Base-by-base conservation (phyloP, 2,329 filamentous ascomycete genomes). In the Fusarium sp. region DNA sequence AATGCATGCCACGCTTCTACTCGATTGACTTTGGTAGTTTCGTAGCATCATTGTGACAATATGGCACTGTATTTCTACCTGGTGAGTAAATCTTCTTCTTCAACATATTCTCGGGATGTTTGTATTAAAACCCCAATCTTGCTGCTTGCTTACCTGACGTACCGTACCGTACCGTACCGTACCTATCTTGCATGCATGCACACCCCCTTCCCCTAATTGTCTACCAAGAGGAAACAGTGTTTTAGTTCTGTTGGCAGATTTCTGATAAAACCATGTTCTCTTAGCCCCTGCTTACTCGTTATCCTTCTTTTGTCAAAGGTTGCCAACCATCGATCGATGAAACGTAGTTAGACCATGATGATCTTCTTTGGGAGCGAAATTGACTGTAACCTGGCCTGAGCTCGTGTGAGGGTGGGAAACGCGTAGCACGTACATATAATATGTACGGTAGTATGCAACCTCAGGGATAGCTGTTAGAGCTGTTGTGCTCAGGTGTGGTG, bases 401-500 rank as follows among this genome's bases (percentile, higher is more conserved):
- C 58, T 62, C 49, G 23, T 21, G 45, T 8, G 33, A 23, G 38
- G 44, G 15, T 15, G 13, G 33, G 21, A 33, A n/a, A 35, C 32
- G 27, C 21, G n/a, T 47, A 25, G 23, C 23, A 25, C 23, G 23
- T 25, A 25, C 8, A 6, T 6, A 25, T 2, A 25, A 8, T 5
- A 25, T 25, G 23, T 25, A 25, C 23, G 23, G 23, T 25, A 25
- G 23, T 7, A 33, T 33, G 31, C n/a, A 33, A 33, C 31, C 31
- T n/a, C 31, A 33, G 31, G 31, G 14, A 14, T 7, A 31, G 29
- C 29, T 31, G 13, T 25, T 32, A n/a, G 13, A 37, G 49, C 48
- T 48, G 48, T 62, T 54, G 47, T 37, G 33, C 36, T 52, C 38
- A 53, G 19, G 36, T 9, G 29, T 31, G 53, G 53, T 59, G 65